Percentiles rank a stretch among this genome's conserved stretches.
phyloP scores from a whole-genome alignment of 306 rosid genomes.

The Trichosanthes truncata region DNA sequence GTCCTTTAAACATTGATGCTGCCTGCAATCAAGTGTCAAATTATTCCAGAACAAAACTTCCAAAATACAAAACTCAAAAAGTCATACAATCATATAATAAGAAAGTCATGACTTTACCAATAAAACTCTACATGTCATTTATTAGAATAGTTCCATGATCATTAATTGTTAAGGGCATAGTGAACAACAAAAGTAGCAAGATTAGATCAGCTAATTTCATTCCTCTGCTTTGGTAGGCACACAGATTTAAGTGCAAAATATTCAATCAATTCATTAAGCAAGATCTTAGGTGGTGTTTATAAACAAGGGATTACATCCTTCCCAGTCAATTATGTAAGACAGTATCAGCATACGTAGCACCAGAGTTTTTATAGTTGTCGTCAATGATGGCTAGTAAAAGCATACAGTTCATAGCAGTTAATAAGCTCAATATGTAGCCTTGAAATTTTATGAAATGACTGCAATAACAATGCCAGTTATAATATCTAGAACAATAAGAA shows the following conservation, averaged over 20 bases:
- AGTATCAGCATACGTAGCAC: not conserved
- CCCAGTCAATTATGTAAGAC: not conserved
- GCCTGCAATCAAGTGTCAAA: slow-evolving; percentile 54
- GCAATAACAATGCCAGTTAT: not conserved
- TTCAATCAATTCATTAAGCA: not conserved
- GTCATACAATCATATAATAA: not conserved
- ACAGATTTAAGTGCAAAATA: not conserved
- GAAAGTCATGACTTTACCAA: not conserved
- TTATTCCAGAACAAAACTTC: not conserved
- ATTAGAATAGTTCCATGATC: not conserved
- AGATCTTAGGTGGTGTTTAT: not conserved
- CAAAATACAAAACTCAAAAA: not conserved
- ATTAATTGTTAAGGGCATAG: not conserved
- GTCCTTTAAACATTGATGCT: slow-evolving; percentile 96
- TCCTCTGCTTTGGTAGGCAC: not conserved
- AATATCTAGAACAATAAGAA: slow-evolving; percentile 1
- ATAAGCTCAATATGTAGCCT: not conserved
- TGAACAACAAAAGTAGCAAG: not conserved
- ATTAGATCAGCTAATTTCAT: not conserved
- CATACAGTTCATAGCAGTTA: not conserved
- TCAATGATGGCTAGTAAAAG: not conserved
- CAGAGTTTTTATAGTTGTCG: not conserved
- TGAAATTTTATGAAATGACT: not conserved
- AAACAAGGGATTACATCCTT: not conserved
- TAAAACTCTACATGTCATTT: not conserved